Percentiles rank a stretch among this genome's conserved stretches.
These are phyloP conservation scores for Cladophialophora carrionii DNA, from an alignment of 2,329 filamentous ascomycete species.

Conservation along the genomic window DNA sequence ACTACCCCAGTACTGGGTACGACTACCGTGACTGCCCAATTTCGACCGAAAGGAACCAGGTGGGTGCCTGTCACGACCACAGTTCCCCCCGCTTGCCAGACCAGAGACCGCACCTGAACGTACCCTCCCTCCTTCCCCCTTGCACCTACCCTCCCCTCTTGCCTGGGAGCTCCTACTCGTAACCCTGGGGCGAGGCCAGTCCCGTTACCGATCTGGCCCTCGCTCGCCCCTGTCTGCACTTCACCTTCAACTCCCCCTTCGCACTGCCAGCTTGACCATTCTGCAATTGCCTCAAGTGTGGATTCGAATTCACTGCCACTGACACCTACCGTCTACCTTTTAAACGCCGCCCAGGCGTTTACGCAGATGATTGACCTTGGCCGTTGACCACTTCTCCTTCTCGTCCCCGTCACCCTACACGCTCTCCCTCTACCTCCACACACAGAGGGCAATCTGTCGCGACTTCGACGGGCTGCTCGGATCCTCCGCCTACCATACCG, in stretches of 20 bases:
- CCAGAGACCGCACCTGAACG: background rate
- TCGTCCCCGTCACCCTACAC: background rate
- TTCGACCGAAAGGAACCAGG: slow-evolving; percentile 4
- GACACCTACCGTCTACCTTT: background rate
- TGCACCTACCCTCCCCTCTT: background rate
- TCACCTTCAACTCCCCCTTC: background rate
- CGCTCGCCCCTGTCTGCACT: slow-evolving; percentile 3
- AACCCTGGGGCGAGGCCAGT: background rate
- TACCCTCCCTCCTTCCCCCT: background rate
- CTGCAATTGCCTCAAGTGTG: background rate
- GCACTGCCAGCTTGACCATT: slow-evolving; percentile 1
- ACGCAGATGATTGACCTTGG: background rate
- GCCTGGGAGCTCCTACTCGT: background rate
- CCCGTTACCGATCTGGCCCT: background rate
- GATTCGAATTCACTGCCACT: background rate
- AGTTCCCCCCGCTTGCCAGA: background rate
- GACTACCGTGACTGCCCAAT: background rate
- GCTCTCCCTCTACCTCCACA: background rate
- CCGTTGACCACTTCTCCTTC: slow-evolving; percentile 2
- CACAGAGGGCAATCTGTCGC: slow-evolving; percentile 34
- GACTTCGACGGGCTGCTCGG: slow-evolving; percentile 19
- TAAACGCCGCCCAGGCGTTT: background rate
- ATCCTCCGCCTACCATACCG: slow-evolving; percentile 16
- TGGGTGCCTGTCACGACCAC: slow-evolving; percentile 8
- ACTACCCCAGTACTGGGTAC: no score